Percentiles rank a stretch among this genome's conserved stretches.
These are phyloP conservation scores for Kodamaea jinghongensis DNA, from an alignment of 805 yeast genomes.

Conservation along the genomic window DNA sequence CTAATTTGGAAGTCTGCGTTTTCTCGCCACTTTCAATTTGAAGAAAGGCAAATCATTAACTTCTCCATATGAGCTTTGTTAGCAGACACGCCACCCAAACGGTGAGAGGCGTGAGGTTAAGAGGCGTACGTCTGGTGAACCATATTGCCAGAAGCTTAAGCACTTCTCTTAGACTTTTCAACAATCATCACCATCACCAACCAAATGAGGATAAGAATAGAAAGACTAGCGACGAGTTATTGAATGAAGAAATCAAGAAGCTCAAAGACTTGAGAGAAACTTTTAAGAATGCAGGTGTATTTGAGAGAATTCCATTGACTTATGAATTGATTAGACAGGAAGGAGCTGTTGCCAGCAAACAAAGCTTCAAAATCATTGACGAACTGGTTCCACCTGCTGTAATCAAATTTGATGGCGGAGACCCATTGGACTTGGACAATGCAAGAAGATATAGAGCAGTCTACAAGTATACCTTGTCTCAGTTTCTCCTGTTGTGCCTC, in stretches of 20 bases:
- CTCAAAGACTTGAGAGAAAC: constrained; percentile 22
- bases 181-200: background rate
- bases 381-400: constrained; percentile 6
- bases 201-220: background rate
- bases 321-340: constrained; percentile 23
- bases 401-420: constrained; percentile 14
- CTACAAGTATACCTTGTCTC: constrained; percentile 21
- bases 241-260: constrained; percentile 21
- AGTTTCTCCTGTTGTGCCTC: constrained; percentile 25
- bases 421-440: constrained; percentile 19
- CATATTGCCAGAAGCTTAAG: no score
- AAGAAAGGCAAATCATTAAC: constrained; percentile 10
- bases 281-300: constrained; percentile 21
- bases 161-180: no score
- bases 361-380: constrained; percentile 13
- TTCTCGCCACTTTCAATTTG: constrained; percentile 5
- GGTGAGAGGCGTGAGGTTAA: no score
- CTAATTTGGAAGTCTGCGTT: constrained; percentile 11
- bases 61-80: constrained; percentile 1
- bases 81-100: background rate
- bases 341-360: constrained; percentile 20
- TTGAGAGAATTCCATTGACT: constrained; percentile 23
- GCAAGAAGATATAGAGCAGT: constrained; percentile 16
- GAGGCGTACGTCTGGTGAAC: no score
- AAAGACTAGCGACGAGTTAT: background rate